phyloP scores from a whole-genome alignment of 768 basidiomycete genomes.

The Daedaleopsis sinensis region DNA sequence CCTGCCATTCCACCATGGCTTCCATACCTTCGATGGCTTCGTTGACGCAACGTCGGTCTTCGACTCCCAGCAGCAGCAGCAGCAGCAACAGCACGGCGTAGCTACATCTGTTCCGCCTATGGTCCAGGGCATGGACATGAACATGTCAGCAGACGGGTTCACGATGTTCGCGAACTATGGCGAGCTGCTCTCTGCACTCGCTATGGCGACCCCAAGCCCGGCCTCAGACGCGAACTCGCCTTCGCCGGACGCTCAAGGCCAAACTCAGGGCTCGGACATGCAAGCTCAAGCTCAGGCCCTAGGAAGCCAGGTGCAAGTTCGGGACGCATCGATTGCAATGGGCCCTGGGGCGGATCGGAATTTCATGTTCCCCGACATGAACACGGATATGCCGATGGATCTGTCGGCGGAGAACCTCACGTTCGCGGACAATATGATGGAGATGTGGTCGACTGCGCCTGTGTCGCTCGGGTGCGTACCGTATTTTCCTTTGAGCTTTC shows the following conservation, averaged over 20 bases:
- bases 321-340: background rate
- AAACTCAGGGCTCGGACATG: no score
- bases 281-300: no score
- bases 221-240: background rate
- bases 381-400: slow-evolving; percentile 20
- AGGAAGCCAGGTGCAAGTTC: background rate
- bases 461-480: slow-evolving; percentile 59
- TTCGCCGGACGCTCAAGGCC: background rate
- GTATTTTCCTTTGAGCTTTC: slow-evolving; percentile 1
- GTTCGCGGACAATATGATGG: slow-evolving; percentile 46
- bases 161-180: background rate
- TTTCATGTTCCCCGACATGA: background rate
- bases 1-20: slow-evolving; percentile 43
- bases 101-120: no score
- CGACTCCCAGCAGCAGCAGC: background rate
- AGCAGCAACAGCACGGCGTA: no score
- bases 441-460: slow-evolving; percentile 65
- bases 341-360: background rate
- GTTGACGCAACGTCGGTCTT: background rate
- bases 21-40: background rate
- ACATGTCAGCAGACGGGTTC: background rate
- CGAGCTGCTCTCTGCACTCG: background rate
- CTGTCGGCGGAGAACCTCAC: slow-evolving; percentile 3
- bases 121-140: no score
- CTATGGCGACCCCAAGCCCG: background rate